A percentile compares a stretch with the other conserved stretches of the same genome.
These are phyloP conservation scores for Russula sp. DNA, from an alignment of 768 basidiomycete species.

Conservation along the genomic window DNA sequence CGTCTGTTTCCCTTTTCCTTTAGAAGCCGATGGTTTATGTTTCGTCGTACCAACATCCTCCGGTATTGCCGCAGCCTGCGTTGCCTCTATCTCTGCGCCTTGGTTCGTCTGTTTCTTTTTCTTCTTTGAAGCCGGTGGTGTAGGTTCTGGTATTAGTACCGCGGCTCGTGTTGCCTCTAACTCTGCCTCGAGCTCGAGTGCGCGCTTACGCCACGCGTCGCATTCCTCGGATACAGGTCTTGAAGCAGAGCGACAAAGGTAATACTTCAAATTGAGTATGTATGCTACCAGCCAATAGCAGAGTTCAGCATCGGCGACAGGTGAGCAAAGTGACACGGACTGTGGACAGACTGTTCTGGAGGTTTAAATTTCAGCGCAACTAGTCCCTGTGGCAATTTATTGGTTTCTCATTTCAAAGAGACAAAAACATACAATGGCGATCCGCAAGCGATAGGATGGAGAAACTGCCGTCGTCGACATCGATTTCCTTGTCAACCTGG, in stretches of 20 bases:
- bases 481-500: not conserved
- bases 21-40: not conserved
- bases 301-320: not conserved
- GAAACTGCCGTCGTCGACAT: not conserved
- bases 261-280: constrained; percentile 5
- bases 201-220: constrained; percentile 22
- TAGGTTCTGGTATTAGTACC: not conserved
- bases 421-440: constrained; percentile 14
- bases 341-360: constrained; percentile 11
- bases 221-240: not conserved
- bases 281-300: constrained; percentile 9
- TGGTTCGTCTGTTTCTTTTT: constrained; percentile 1
- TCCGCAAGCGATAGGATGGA: constrained; percentile 15
- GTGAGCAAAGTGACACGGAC: not conserved
- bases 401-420: not conserved
- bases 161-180: constrained; percentile 3
- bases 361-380: constrained; percentile 22
- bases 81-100: constrained; percentile 9
- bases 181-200: constrained; percentile 18
- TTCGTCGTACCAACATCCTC: constrained; percentile 12
- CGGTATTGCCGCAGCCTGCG: not conserved
- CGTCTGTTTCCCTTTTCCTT: not conserved
- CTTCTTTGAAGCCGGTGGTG: not conserved
- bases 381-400: constrained; percentile 1
- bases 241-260: constrained; percentile 10